Evolutionary conservation across 2,329 filamentous ascomycete genomes (phyloP), one percentile per base, ranked within the genome.

Genomic region (Talaromyces marneffei): DNA sequence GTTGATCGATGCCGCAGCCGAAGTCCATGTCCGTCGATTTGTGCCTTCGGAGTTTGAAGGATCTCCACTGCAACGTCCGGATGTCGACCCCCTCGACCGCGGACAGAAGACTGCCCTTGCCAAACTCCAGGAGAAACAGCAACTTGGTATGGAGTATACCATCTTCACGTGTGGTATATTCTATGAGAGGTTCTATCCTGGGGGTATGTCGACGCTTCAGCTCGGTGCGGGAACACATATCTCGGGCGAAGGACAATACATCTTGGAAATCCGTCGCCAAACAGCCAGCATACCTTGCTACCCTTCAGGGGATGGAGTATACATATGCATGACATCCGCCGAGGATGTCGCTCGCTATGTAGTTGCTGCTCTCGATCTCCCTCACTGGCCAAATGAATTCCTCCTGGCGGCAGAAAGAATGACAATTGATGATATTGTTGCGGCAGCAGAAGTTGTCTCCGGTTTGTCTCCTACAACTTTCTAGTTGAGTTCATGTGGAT

Each of bases 31-130:
- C 1, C 81, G 83, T 16, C 82, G 85, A 37, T 92, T 92, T 68
- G 85, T 90, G 3, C 88, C 89, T 1, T 87, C 88, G 6, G 89
- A 91, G 67, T 92, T 91, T 66, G 87, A 91, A 75, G 89, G 89
- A 1, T 78, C 79, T 33, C 78, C 88, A 16, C 73, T 75, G 18
- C 78, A 82, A 48, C 80, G 87, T 54, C 80, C 82, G 1, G 68
- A 77, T 4, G 75, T 79, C 60, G 86, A 88, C 61, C 80, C 85
- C 2, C 75, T 90, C 25, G 86, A 90, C 70, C 83, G 83, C 50
- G 83, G 82, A 20, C 84, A 83, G 23, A 76, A 78, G 10, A 77
- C 79, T n/a, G 86, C 86, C 1, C 76, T 87, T 5, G 76, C 79
- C 1, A 78, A 83, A 16, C 75, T 90, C 3, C 78, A 81, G 53